Percentiles rank a stretch among this genome's conserved stretches.
Conservation (phyloP, 2,329 filamentous ascomycete species). For the Trichoderma atroviride region DNA sequence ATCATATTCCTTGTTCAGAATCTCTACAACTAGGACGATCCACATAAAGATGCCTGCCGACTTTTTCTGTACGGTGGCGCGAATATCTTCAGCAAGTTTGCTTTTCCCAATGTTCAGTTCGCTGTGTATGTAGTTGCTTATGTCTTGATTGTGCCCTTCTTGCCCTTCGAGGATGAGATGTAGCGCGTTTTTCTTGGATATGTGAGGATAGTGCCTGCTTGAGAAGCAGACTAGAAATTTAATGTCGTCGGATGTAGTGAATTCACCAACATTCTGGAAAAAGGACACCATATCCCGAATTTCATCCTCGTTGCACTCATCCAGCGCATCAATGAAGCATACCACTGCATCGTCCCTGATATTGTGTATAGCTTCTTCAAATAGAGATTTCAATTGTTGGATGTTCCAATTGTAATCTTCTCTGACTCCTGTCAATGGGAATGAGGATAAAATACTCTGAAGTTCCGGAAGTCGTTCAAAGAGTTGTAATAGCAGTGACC, state of each 20-base stretch:
- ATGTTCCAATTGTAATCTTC: slow-evolving; percentile 31
- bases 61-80: slow-evolving; percentile 38
- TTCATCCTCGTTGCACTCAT: slow-evolving; percentile 49
- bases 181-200: slow-evolving; percentile 38
- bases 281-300: slow-evolving; percentile 46
- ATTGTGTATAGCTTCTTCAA: slow-evolving; percentile 30
- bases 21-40: slow-evolving; percentile 44
- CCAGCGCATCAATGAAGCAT: slow-evolving; percentile 47
- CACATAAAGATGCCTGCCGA: slow-evolving; percentile 50
- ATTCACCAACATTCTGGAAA: slow-evolving; percentile 43
- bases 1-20: slow-evolving; percentile 42
- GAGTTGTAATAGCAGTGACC: slow-evolving; percentile 52
- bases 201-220: slow-evolving; percentile 51
- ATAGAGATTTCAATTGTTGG: slow-evolving; percentile 28
- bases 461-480: slow-evolving; percentile 32
- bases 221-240: slow-evolving; percentile 48
- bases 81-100: slow-evolving; percentile 33
- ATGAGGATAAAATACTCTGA: slow-evolving; percentile 52
- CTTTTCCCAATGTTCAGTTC: slow-evolving; percentile 37
- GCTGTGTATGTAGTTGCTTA: slow-evolving; percentile 31
- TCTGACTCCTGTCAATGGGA: slow-evolving; percentile 48
- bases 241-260: slow-evolving; percentile 23
- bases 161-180: slow-evolving; percentile 34
- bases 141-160: slow-evolving; percentile 33
- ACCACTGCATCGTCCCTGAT: slow-evolving; percentile 31